A percentile compares a stretch with the other conserved stretches of the same genome.
Conservation (phyloP, 2,329 filamentous ascomycete species). For the Aureobasidium leucospermi region DNA sequence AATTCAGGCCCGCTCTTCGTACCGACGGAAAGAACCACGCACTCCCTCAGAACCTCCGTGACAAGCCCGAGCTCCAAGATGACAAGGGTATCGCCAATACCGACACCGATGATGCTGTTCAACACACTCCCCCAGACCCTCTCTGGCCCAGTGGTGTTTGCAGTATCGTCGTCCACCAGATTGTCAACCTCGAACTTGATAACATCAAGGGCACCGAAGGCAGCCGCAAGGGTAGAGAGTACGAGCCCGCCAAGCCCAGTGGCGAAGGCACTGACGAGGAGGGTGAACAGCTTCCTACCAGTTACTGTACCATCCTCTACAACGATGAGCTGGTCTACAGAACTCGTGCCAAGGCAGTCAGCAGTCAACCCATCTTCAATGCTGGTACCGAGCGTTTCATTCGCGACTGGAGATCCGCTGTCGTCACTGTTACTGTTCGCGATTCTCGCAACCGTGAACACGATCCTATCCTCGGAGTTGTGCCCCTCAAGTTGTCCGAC, state of each 20-base stretch:
- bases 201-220: constrained; percentile 81
- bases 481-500: constrained; percentile 80
- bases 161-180: constrained; percentile 83
- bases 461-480: constrained; percentile 87
- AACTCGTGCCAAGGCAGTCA: constrained; percentile 89
- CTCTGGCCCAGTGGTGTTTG: constrained; percentile 89
- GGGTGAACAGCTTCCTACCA: constrained; percentile 70
- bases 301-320: constrained; percentile 85
- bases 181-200: constrained; percentile 87
- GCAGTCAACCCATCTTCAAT: constrained; percentile 93
- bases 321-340: constrained; percentile 89
- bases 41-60: constrained; percentile 64
- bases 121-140: constrained; percentile 89
- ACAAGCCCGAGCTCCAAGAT: constrained; percentile 73
- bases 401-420: constrained; percentile 82
- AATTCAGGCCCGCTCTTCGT: constrained; percentile 74
- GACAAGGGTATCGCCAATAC: constrained; percentile 73
- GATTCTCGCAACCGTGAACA: constrained; percentile 86
- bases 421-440: constrained; percentile 81
- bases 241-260: constrained; percentile 75
- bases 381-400: constrained; percentile 90
- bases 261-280: constrained; percentile 85
- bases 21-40: constrained; percentile 80
- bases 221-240: constrained; percentile 76
- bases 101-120: constrained; percentile 72